phyloP scores from a whole-genome alignment of 2,329 filamentous ascomycete genomes.

The Talaromyces marneffei region DNA sequence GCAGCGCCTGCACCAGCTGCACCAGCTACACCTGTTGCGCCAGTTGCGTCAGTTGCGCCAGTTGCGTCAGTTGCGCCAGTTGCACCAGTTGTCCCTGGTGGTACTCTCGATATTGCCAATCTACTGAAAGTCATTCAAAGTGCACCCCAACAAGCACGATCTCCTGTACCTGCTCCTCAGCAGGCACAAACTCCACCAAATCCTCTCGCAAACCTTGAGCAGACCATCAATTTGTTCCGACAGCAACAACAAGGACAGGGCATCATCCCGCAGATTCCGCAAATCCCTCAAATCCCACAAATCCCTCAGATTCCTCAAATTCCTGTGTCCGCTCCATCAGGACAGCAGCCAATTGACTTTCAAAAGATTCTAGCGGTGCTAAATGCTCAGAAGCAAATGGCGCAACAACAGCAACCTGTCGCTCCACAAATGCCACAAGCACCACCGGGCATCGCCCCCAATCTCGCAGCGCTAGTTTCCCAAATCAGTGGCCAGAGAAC shows the following conservation, averaged over 20 bases:
- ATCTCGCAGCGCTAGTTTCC: conserved; percentile 31
- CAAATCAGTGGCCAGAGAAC: conserved; percentile 27
- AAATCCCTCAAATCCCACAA: conserved; percentile 25
- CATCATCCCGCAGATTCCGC: conserved; percentile 23
- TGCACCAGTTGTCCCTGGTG: conserved; percentile 16
- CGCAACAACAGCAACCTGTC: conserved; percentile 21
- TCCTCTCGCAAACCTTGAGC: conserved; percentile 26
- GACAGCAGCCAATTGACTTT: conserved; percentile 31
- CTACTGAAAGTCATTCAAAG: conserved; percentile 38
- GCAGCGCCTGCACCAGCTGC: conserved; percentile 17
- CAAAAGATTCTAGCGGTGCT: conserved; percentile 37
- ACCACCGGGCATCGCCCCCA: conserved; percentile 28
- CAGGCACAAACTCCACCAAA: conserved; percentile 23
- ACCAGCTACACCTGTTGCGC: neutral
- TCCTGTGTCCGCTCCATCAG: conserved; percentile 19
- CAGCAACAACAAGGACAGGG: conserved; percentile 28
- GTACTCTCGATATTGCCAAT: conserved; percentile 35
- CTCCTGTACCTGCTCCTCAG: conserved; percentile 25
- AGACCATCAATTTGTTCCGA: conserved; percentile 37
- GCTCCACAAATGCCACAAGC: conserved; percentile 21
- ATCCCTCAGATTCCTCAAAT: conserved; percentile 20
- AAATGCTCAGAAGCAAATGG: conserved; percentile 31
- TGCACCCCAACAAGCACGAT: conserved; percentile 27
- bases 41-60: too few species aligned
- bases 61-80: too few species aligned